A percentile compares a stretch with the other conserved stretches of the same genome.
Conservation (phyloP, 805 yeast genomes). For the Zygoascus flipseniorum region DNA sequence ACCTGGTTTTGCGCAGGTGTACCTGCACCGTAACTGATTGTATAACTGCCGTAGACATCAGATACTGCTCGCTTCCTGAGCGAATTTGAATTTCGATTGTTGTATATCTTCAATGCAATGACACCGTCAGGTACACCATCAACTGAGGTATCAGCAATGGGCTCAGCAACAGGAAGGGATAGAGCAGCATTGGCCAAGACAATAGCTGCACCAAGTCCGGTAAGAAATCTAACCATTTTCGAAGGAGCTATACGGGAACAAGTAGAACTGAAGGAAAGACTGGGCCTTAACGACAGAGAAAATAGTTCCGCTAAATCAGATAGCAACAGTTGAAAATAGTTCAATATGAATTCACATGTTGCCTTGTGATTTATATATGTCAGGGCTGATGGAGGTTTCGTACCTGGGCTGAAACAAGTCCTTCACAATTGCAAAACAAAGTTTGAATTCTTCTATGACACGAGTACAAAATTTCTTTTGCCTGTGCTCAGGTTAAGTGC, state of each 20-base stretch:
- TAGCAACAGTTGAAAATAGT: no score
- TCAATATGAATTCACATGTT: no score
- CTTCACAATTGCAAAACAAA: not conserved
- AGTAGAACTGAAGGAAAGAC: not conserved
- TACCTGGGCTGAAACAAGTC: not conserved
- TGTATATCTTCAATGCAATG: conserved; percentile 9
- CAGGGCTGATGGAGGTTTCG: not conserved
- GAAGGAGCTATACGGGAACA: not conserved
- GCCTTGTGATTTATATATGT: no score
- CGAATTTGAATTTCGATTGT: not conserved
- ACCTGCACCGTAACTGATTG: conserved; percentile 34
- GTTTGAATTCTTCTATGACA: not conserved
- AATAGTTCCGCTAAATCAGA: no score
- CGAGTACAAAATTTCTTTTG: not conserved
- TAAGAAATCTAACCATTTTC: not conserved
- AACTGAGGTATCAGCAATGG: not conserved
- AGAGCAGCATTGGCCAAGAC: not conserved
- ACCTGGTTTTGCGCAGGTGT: conserved; percentile 44
- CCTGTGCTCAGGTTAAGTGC: no score
- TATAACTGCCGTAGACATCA: conserved; percentile 18
- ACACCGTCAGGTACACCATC: conserved; percentile 7
- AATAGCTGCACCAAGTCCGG: not conserved
- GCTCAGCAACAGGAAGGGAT: not conserved
- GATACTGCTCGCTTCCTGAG: conserved; percentile 9
- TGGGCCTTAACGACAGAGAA: not conserved